A percentile compares a stretch with the other conserved stretches of the same genome.
Conservation (phyloP, 2,329 filamentous ascomycete genomes). For the Pseudopithomyces maydicus region DNA sequence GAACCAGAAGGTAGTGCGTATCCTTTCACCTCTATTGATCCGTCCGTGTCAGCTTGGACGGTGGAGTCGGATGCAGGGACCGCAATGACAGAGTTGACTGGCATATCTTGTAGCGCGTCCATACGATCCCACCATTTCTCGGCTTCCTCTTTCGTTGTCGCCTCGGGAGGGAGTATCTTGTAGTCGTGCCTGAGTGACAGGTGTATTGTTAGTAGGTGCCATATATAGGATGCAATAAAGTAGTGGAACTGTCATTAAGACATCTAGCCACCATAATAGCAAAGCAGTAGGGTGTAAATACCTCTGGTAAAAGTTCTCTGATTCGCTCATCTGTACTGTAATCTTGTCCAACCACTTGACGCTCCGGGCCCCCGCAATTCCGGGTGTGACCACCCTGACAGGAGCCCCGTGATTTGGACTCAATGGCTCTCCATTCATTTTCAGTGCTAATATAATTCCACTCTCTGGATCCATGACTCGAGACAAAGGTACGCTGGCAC, state of each 20-base stretch:
- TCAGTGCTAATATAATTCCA: slow-evolving; percentile 29
- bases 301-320: slow-evolving; percentile 61
- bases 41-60: slow-evolving; percentile 47
- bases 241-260: neutral
- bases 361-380: slow-evolving; percentile 58
- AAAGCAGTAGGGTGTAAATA: neutral
- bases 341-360: slow-evolving; percentile 64
- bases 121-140: slow-evolving; percentile 58
- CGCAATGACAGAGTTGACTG: slow-evolving; percentile 61
- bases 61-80: slow-evolving; percentile 53
- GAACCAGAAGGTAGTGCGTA: slow-evolving; percentile 62
- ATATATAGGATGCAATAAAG: neutral
- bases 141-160: slow-evolving; percentile 54
- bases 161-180: slow-evolving; percentile 62
- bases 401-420: slow-evolving; percentile 58
- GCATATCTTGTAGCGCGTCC: slow-evolving; percentile 60
- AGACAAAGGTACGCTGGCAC: slow-evolving; percentile 56
- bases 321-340: slow-evolving; percentile 57
- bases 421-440: slow-evolving; percentile 58
- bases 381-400: slow-evolving; percentile 58
- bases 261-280: neutral
- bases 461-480: slow-evolving; percentile 24
- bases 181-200: slow-evolving; percentile 52
- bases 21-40: slow-evolving; percentile 56
- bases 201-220: neutral